These are phyloP conservation scores for Penicillium sp. DNA, from an alignment of 2,329 filamentous ascomycete genomes.

Conservation along the genomic window DNA sequence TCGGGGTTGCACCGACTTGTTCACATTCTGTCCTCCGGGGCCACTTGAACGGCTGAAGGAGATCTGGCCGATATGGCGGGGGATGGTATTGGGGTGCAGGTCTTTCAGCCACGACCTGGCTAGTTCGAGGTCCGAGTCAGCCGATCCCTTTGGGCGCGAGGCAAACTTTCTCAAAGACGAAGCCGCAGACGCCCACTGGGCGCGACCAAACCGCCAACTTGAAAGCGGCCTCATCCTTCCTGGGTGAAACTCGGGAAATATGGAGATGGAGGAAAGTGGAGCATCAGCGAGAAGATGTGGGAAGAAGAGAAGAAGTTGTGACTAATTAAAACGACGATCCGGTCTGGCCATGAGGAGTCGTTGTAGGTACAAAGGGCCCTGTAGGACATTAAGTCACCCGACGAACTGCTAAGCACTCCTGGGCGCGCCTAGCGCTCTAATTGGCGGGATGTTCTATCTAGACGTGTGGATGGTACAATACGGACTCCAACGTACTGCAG, in stretches of 20 bases:
- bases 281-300: slow-evolving; percentile 1
- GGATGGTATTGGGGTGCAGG: slow-evolving; percentile 59
- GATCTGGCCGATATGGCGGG: slow-evolving; percentile 60
- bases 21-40: slow-evolving; percentile 70
- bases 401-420: too few relatives aligned
- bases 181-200: slow-evolving; percentile 3
- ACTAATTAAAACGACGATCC: slow-evolving; percentile 18
- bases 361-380: too few relatives aligned
- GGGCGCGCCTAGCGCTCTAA: background rate
- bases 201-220: slow-evolving; percentile 13
- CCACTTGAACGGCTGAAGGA: slow-evolving; percentile 68
- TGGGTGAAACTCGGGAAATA: slow-evolving; percentile 6
- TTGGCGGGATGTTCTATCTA: slow-evolving; percentile 1
- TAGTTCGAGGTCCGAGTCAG: slow-evolving; percentile 30
- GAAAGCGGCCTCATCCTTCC: background rate
- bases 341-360: too few relatives aligned
- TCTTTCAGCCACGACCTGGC: slow-evolving; percentile 62
- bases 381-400: too few relatives aligned
- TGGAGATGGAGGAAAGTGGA: slow-evolving; percentile 9
- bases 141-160: slow-evolving; percentile 27
- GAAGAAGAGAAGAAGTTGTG: slow-evolving; percentile 11
- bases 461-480: background rate
- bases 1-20: slow-evolving; percentile 58
- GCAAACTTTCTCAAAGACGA: slow-evolving; percentile 33
- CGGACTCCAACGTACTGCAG: slow-evolving; percentile 1